Evolutionary conservation across 192 early-diverging fungal species (phyloP), one percentile per base, ranked within the genome.

Genomic region (Entomortierella chlamydospora): DNA sequence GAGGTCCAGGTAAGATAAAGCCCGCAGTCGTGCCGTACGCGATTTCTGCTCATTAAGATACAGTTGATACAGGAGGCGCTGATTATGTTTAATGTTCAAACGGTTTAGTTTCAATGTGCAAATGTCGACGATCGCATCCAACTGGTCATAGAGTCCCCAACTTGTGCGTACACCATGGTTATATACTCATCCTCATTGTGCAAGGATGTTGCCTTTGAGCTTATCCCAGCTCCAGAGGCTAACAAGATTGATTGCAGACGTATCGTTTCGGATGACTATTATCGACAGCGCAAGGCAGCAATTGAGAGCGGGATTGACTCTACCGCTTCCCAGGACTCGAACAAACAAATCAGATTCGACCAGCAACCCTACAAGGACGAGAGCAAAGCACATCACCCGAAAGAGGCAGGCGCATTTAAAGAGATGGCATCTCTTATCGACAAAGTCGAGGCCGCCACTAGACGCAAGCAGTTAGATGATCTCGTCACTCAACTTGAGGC

Each of bases 161-260:
- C 85, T 0, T 97, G 96, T 80, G 81, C 87, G 43, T 97, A 97
- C 57, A 84, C 90, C 10, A 88, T 95, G 68, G 82, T 91, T n/a
- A 87, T 97, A 20, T 86, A 91, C 61, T 94, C 94, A 2, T 87
- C 90, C 4, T 81, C 83, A 11, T 85, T 96, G 25, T 97, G 96
- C 79, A 83, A 76, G 12, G 90, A 92, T 63, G 55, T 84, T 1
- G 74, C 84, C 25, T 89, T 92, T 69, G 82, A 76, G 57, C 80
- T 66, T 18, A 65, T 70, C 39, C 53, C 71, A 11, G 73, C 73
- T 0, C 80, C 86, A 25, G 65, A 82, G 6, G 78, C 88, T 29
- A 78, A 92, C 60, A 73, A 82, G 29, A 93, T 94, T 29, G 65
- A 81, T 52, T 94, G 93, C 78, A 86, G 86, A 53, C 85, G 84